Evolutionary conservation across 2,329 filamentous ascomycete genomes (phyloP).

Genomic region (Scolecobasidium constrictum): DNA sequence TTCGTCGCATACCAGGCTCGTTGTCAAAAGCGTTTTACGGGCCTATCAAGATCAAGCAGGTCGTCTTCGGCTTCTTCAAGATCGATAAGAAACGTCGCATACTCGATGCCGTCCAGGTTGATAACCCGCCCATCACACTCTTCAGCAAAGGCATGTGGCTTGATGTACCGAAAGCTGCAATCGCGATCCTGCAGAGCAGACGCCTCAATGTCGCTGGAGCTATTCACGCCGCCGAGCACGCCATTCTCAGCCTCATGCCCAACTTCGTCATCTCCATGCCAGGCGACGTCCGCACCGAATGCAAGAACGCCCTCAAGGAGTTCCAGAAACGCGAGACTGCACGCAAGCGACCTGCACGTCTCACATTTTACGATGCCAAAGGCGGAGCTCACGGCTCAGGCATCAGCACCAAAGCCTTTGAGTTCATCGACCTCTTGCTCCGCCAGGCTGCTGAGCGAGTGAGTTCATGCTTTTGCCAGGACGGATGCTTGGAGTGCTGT

Average conservation of each 20-base stretch:
- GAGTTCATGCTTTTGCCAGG: constrained; percentile 61
- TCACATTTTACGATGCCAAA: constrained; percentile 94
- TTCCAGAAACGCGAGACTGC: constrained; percentile 59
- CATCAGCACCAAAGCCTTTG: constrained; percentile 86
- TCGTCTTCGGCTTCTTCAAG: constrained; percentile 96
- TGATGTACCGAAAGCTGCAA: constrained; percentile 68
- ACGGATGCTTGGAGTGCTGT: constrained; percentile 85
- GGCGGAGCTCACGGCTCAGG: constrained; percentile 75
- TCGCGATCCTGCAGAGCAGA: constrained; percentile 65
- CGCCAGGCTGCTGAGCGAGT: constrained; percentile 66
- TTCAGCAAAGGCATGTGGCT: constrained; percentile 91
- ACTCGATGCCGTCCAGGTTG: constrained; percentile 82
- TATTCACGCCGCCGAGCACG: constrained; percentile 92
- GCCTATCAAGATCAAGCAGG: constrained; percentile 71
- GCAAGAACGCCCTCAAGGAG: constrained; percentile 81
- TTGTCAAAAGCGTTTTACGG: constrained; percentile 72
- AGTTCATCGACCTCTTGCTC: constrained; percentile 74
- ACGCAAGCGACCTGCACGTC: constrained; percentile 72
- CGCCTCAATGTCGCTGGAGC: constrained; percentile 74
- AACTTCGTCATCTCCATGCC: constrained; percentile 85
- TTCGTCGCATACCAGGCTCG: constrained; percentile 57
- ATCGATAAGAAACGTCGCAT: constrained; percentile 78
- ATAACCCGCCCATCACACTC: constrained; percentile 82
- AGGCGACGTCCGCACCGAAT: constrained; percentile 88
- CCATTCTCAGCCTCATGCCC: constrained; percentile 74